These are phyloP conservation scores for Mixia osmundae DNA, from an alignment of 1,284 basidiomycete species.

Conservation along the genomic window DNA sequence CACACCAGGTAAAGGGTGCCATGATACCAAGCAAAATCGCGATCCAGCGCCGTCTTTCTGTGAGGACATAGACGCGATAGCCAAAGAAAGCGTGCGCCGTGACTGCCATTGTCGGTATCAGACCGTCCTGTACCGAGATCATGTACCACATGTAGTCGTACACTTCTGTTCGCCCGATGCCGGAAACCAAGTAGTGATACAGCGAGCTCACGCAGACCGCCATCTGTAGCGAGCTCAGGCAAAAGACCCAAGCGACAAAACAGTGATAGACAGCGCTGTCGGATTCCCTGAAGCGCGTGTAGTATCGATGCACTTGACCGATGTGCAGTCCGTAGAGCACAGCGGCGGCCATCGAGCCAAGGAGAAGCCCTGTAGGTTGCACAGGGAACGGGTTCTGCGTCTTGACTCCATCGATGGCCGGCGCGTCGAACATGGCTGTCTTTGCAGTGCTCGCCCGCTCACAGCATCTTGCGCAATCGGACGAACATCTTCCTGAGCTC, in stretches of 20 bases:
- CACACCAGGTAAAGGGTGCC: too few relatives aligned
- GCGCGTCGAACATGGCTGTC: too few relatives aligned
- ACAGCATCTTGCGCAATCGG: too few relatives aligned
- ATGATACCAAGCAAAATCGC: too few relatives aligned
- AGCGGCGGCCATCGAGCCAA: constrained; percentile 3
- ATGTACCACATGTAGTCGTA: too few relatives aligned
- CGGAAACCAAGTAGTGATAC: constrained; percentile 6
- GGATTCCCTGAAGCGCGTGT: constrained; percentile 3
- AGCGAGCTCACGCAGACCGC: constrained; percentile 1
- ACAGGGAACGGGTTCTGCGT: constrained; percentile 8
- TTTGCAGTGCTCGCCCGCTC: too few relatives aligned
- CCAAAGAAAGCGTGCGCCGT: constrained; percentile 7
- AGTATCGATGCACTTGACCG: constrained; percentile 4
- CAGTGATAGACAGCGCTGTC: constrained; percentile 4
- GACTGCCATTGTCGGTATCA: constrained; percentile 5
- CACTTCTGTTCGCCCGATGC: not conserved
- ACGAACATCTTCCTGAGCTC: too few relatives aligned
- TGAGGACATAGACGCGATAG: constrained; percentile 4
- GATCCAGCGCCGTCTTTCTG: too few relatives aligned
- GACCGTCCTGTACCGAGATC: constrained; percentile 6
- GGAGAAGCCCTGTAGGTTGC: constrained; percentile 4
- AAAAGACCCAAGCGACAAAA: constrained; percentile 4
- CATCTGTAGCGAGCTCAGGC: constrained; percentile 3
- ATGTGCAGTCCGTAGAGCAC: constrained; percentile 5
- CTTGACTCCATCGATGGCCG: constrained; percentile 1